Percentiles rank a stretch among this genome's conserved stretches.
phyloP scores from a whole-genome alignment of 257 asterid species.

The Perilla frutescens region DNA sequence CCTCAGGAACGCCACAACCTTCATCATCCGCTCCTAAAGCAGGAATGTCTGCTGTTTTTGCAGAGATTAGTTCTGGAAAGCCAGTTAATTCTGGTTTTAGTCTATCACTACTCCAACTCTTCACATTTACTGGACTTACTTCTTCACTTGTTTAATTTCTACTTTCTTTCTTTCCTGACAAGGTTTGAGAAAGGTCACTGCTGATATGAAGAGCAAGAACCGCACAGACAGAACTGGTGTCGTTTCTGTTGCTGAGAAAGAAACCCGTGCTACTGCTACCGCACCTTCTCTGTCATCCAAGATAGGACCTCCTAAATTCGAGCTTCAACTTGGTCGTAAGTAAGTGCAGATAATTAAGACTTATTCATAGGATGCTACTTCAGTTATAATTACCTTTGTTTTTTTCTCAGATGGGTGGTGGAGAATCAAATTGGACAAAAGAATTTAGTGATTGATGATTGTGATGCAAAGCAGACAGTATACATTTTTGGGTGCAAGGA shows the following conservation, averaged over 20 bases:
- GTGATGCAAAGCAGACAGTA: constrained; percentile 84
- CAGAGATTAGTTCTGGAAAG: constrained; percentile 78
- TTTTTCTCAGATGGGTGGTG: constrained; percentile 74
- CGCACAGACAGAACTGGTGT: constrained; percentile 73
- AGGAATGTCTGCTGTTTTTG: constrained; percentile 92
- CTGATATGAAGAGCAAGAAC: constrained; percentile 88
- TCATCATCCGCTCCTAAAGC: constrained; percentile 73
- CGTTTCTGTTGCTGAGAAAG: constrained; percentile 63
- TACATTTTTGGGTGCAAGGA: constrained; percentile 80
- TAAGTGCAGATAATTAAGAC: constrained; percentile 44
- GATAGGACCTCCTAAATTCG: constrained; percentile 76
- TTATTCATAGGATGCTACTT: constrained; percentile 20
- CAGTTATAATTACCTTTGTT: constrained; percentile 3
- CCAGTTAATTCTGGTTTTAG: constrained; percentile 66
- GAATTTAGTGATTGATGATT: constrained; percentile 64
- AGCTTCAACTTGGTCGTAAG: constrained; percentile 97
- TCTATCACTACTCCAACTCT: constrained; percentile 9
- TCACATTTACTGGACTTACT: constrained; percentile 8
- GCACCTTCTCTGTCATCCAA: constrained; percentile 51
- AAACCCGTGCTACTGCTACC: constrained; percentile 33
- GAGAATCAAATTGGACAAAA: constrained; percentile 78
- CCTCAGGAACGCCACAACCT: constrained; percentile 53
- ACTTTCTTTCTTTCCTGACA: background rate
- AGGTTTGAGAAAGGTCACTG: constrained; percentile 87
- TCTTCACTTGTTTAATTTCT: background rate